Evolutionary conservation across 1,139 yeast genomes (phyloP), one percentile per base, ranked within the genome.

Genomic region (Blastobotrys persicus): DNA sequence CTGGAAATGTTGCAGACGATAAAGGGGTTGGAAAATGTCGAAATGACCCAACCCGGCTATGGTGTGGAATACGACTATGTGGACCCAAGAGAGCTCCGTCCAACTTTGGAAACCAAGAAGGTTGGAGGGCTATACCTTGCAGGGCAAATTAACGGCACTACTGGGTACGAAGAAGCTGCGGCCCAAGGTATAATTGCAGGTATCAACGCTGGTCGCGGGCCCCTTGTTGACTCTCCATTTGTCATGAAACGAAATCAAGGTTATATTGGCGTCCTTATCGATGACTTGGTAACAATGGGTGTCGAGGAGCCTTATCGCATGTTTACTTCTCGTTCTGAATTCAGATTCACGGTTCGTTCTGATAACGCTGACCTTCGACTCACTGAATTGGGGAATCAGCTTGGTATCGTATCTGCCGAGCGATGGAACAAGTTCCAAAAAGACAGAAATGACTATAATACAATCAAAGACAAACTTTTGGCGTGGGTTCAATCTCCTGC

Each of bases 81-180:
- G 20, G 97, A 92, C 62, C 98, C 99, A 2, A 76, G 96, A 55
- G 97, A 91, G 61, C 74, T 94, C 49, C 75, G 77, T 48, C 77
- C 76, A 45, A 86, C 95, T 0, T 68, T 94, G 42, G 96, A 92
- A 64, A 88, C 98, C 0, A 89, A 88, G 61, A 68, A 80, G 4
- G 81, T 94, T 1, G 71, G 76, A 14, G 98, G 98, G 0, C 70
- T 94, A 40, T 94, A 72, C 62, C 73, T 94, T 47, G 99, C 98
- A 0, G 99, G 99, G 1, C 99, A 94, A 68, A 94, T 94, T 40
- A 94, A 94, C 64, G 99, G 99, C 41, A 94, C 99, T 1, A 94
- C 99, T 0, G 99, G 99, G 0, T 94, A 94, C 61, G 99, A 94
- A 69, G 99, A 94, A 65, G 99, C 99, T 0, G 96, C 97, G 1